phyloP scores from a whole-genome alignment of 192 early-diverging fungal species.

The Coemansia sp. region DNA sequence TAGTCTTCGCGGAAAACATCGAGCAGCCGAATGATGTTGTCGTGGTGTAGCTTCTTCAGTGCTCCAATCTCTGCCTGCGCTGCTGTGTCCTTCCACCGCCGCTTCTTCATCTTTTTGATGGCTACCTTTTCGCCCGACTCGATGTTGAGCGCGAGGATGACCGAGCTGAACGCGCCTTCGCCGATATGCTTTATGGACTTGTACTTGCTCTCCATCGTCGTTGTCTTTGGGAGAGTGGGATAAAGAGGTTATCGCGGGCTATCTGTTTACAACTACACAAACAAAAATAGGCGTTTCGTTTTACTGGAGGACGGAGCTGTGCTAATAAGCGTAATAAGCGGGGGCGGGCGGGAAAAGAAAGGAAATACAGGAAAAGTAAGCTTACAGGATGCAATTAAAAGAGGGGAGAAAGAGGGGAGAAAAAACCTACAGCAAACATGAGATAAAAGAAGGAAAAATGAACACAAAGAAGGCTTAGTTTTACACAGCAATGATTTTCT shows the following conservation, averaged over 20 bases:
- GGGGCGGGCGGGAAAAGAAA: not conserved
- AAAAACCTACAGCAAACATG: slow-evolving; percentile 14
- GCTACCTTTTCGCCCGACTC: slow-evolving; percentile 54
- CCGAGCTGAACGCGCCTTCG: slow-evolving; percentile 59
- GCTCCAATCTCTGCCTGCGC: slow-evolving; percentile 53
- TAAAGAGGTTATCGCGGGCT: too few species aligned
- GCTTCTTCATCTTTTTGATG: slow-evolving; percentile 60
- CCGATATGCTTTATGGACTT: slow-evolving; percentile 52
- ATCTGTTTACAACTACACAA: slow-evolving; percentile 11
- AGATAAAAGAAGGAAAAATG: not conserved
- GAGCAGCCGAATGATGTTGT: slow-evolving; percentile 80
- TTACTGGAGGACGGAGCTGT: not conserved
- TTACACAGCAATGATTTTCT: not conserved
- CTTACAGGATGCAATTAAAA: not conserved
- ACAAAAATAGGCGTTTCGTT: slow-evolving; percentile 3
- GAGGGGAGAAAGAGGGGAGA: not conserved
- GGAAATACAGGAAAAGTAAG: slow-evolving; percentile 5
- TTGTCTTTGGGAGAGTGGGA: too few species aligned
- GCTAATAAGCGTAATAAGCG: slow-evolving; percentile 3
- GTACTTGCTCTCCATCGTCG: slow-evolving; percentile 53
- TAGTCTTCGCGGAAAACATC: slow-evolving; percentile 85
- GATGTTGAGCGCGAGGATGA: slow-evolving; percentile 48
- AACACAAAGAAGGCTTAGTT: slow-evolving; percentile 2
- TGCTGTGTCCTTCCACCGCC: slow-evolving; percentile 58
- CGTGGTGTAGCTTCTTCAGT: slow-evolving; percentile 60